A percentile compares a stretch with the other conserved stretches of the same genome.
Evolutionary conservation across 305 asterid species (phyloP).

Genomic region (Fraxinus greggii): DNA sequence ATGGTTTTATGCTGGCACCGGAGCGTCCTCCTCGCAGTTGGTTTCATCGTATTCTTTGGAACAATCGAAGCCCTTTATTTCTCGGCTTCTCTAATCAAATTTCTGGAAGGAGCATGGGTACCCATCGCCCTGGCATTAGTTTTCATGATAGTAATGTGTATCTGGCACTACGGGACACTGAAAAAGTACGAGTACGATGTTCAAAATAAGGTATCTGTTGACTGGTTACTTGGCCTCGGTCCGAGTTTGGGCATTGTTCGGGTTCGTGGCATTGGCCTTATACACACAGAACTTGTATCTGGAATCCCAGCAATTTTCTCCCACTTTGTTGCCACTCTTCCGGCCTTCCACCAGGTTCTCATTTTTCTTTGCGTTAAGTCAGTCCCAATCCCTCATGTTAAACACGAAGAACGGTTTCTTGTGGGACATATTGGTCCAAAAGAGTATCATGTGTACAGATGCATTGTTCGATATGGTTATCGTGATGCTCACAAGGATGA

Average conservation of each 20-base stretch:
- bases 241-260: constrained; percentile 24
- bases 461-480: constrained; percentile 16
- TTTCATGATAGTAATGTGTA: constrained; percentile 13
- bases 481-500: constrained; percentile 9
- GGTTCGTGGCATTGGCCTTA: constrained; percentile 22
- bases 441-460: constrained; percentile 2
- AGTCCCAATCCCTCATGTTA: constrained; percentile 13
- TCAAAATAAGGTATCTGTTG: constrained; percentile 22
- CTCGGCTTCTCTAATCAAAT: constrained; percentile 18
- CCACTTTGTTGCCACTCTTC: constrained; percentile 20
- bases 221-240: constrained; percentile 22
- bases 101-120: constrained; percentile 24
- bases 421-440: constrained; percentile 15
- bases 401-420: constrained; percentile 12
- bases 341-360: constrained; percentile 25
- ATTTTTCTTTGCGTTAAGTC: constrained; percentile 20
- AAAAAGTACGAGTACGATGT: constrained; percentile 22
- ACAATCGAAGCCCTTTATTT: constrained; percentile 19
- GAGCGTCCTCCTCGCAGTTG: constrained; percentile 5
- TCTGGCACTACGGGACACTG: constrained; percentile 22
- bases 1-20: constrained; percentile 20
- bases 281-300: constrained; percentile 20
- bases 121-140: constrained; percentile 16
- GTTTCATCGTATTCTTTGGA: constrained; percentile 19
- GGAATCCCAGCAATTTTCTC: constrained; percentile 26